Base-by-base conservation (phyloP, 345 rosid species). In the Turritis glabra region DNA sequence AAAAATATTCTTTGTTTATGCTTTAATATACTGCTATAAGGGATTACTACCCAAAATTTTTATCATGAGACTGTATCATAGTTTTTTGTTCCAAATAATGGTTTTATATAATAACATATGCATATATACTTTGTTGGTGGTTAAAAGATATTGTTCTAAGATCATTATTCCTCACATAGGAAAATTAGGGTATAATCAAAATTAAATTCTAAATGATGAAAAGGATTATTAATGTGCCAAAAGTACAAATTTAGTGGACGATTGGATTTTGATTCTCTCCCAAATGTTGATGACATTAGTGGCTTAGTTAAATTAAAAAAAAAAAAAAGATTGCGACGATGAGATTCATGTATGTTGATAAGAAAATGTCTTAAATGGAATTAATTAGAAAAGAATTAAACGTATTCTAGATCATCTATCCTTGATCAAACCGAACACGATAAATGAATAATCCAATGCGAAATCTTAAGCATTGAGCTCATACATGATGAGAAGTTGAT, bases 241-340 rank as follows among this genome's bases (percentile, higher is more conserved):
- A 66, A 66, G 73, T 58, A 47, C 7, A 44, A 26, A 35, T 56
- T 33, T 66, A 66, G 78, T 74, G 78, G 78, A 57, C 40, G 71
- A 56, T 27, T 74, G 78, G 38, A 66, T 37, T n/a, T n/a, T 47
- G 38, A 64, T 74, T 74, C 77, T 25, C 62, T 63, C 9, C 47
- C 27, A 65, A 55, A 74, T 17, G 19, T 33, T 65, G 27, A 73
- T 65, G 29, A 33, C 19, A 64, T 32, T 43, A 29, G 43, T 22
- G 47, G 54, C 32, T 44, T 12, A 41, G 8, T 12, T 21, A 46
- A 11, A 10, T 2, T 2, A 7, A 44, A 11, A 4, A 35, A 10
- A 25, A 6, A 10, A 22, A 8, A 50, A 29, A 41, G 2, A 38
- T n/a, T 14, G 13, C 13, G 52, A 14, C 2, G 1, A 18, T 43